Base-by-base conservation (phyloP, 805 yeast species). In the Yamadazyma insecticola region DNA sequence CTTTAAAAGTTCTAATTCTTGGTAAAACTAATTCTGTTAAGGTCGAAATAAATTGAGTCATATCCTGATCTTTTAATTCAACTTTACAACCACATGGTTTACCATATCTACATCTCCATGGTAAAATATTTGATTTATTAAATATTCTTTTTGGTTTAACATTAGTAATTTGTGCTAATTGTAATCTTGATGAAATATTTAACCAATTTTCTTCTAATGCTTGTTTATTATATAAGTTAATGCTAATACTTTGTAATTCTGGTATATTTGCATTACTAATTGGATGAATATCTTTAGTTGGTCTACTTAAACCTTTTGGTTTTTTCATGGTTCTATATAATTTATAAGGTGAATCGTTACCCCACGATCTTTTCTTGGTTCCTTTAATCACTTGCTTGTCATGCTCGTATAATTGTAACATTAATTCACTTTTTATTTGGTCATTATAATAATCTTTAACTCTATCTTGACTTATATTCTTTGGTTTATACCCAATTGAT, bases 151-250 rank as follows among this genome's bases (percentile, higher is more conserved):
- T 63, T 22, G 97, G 88, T 55, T 87, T 85, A 39, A 72, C 77
- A 39, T 95, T 95, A n/a, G 98, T 90, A 48, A 92, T 83, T 56
- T 90, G 97, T 48, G 92, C 94, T 36, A 92, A 53, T 60, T 84
- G 90, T 37, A 86, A 69, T 30, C 76, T 67, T 8, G 95, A 86
- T 20, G 88, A 72, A 34, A 88, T 74, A 18, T 87, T 85, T 39
- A 78, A 67, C 61, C 87, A 79, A 26, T 78, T 72, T 47, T 81
- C 77, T 35, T 74, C 78, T 44, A 74, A 75, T 5, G 92, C 86
- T 25, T 75, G 78, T 44, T 74, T 77, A 28, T 76, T 90, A 50
- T 75, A 90, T 48, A 94, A 76, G 57, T 84, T 85, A 47, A 92
- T 64, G 23, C 74, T 68, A 25, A 94, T 70, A n/a, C 74, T 67